Base-by-base conservation (phyloP, 179 eudicot species). In the Camellia oleifera region DNA sequence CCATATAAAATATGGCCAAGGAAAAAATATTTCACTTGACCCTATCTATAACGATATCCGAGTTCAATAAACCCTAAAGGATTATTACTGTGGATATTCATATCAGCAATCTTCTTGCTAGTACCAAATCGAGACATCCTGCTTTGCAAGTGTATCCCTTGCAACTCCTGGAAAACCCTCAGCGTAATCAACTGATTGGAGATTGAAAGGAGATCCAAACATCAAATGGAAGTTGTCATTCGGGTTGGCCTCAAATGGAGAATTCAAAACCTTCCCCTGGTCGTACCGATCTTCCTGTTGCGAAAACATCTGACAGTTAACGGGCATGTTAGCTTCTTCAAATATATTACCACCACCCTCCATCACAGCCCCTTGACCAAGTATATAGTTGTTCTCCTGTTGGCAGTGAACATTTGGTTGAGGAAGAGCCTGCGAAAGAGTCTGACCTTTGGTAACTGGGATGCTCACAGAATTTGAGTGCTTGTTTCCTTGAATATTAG, bases 401-500 rank as follows among this genome's bases (percentile, higher is more conserved):
- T 82, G 88, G 70, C 80, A 82, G 52, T 85, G 83, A 32, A 78
- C 10, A 42, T 76, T 76, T 11, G 78, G 69, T 62, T 61, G 78
- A 4, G 54, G 42, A 44, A 76, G 69, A 62, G 69, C 11, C 56
- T 61, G 78, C 53, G 15, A 6, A 20, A 74, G 67, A 45, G 72
- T 67, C 71, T 78, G 85, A 40, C 79, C 85, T 20, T 74, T 72
- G 11, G 74, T 6, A 20, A 78, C 62, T 5, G 80, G 54, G 18
- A 74, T 44, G 69, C 56, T 79, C 56, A 77, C 80, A 17, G 83
- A 52, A 81, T 71, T 80, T 3, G 81, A 42, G 26, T 77, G 81
- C 75, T 84, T 85, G 83, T 58, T 82, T 26, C 79, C 91, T 83
- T 85, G 89, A 71, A 85, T 69, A 76, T 88, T 90, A 57, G 81